Evolutionary conservation across 2,329 filamentous ascomycete species (phyloP).

Genomic region (Mycocentrospora acerina): DNA sequence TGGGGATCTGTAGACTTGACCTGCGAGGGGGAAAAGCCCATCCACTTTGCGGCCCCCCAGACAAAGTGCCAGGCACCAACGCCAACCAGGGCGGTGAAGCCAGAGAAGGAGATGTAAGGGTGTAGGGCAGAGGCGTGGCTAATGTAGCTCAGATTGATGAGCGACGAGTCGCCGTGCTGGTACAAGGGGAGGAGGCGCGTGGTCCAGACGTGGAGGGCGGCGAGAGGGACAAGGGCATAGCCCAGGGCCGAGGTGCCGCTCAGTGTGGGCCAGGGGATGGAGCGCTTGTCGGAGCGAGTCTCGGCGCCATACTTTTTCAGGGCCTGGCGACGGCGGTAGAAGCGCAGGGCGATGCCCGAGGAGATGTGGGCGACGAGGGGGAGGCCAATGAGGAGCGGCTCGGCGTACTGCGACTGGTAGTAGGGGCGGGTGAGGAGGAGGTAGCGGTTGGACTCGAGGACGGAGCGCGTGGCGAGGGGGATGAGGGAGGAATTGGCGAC

Average conservation of each 20-base stretch:
- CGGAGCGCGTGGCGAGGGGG: constrained; percentile 36
- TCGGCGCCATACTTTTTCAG: constrained; percentile 74
- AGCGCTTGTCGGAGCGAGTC: constrained; percentile 53
- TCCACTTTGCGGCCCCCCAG: constrained; percentile 84
- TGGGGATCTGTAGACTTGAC: constrained; percentile 52
- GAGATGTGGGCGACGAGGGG: constrained; percentile 75
- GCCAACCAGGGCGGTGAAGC: constrained; percentile 68
- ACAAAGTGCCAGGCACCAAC: constrained; percentile 75
- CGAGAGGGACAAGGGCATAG: constrained; percentile 66
- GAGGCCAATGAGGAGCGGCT: constrained; percentile 75
- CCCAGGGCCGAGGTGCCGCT: constrained; percentile 72
- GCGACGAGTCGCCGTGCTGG: constrained; percentile 81
- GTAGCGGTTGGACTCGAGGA: constrained; percentile 77
- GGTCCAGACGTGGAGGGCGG: constrained; percentile 70
- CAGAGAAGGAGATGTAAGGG: constrained; percentile 64
- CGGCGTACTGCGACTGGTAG: constrained; percentile 77
- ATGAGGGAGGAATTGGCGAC: constrained; percentile 50
- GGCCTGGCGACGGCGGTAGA: constrained; percentile 72
- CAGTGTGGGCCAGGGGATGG: constrained; percentile 67
- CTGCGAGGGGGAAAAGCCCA: constrained; percentile 63
- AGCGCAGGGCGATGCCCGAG: constrained; percentile 74
- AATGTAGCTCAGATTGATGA: constrained; percentile 80
- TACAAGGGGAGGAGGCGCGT: constrained; percentile 75
- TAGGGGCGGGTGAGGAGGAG: constrained; percentile 88
- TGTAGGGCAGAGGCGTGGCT: constrained; percentile 80